Evolutionary conservation across 2,329 filamentous ascomycete genomes (phyloP).

Genomic region (Calonectria pseudoturangicola): DNA sequence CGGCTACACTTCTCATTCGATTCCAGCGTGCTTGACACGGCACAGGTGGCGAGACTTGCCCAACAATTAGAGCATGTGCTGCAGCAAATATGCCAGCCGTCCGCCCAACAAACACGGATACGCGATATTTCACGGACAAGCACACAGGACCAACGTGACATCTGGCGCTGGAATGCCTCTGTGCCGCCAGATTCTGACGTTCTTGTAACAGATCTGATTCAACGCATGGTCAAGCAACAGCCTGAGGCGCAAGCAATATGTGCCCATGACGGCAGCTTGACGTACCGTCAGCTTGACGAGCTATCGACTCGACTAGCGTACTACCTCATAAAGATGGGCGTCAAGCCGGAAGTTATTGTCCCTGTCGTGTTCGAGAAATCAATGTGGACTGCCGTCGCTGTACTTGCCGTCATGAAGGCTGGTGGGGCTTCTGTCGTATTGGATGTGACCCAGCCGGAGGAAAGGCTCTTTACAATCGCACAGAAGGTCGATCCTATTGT

Average conservation of each 20-base stretch:
- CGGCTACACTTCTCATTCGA: slow-evolving; percentile 22
- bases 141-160: slow-evolving; percentile 8
- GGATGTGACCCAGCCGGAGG: slow-evolving; percentile 17
- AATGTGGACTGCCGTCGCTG: slow-evolving; percentile 18
- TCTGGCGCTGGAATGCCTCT: slow-evolving; percentile 26
- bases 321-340: slow-evolving; percentile 5
- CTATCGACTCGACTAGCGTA: slow-evolving; percentile 11
- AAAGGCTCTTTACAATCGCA: slow-evolving; percentile 12
- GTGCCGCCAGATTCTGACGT: slow-evolving; percentile 17
- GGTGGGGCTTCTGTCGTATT: slow-evolving; percentile 6
- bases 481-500: slow-evolving; percentile 2
- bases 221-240: slow-evolving; percentile 14
- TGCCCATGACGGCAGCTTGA: slow-evolving; percentile 8
- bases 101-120: slow-evolving; percentile 14
- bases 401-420: slow-evolving; percentile 11
- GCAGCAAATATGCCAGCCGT: slow-evolving; percentile 24
- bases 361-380: slow-evolving; percentile 25
- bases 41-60: slow-evolving; percentile 21
- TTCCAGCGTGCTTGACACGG: slow-evolving; percentile 4
- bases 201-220: slow-evolving; percentile 13
- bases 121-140: slow-evolving; percentile 18
- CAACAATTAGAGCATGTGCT: slow-evolving; percentile 22
- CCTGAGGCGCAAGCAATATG: slow-evolving; percentile 15
- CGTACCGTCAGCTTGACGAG: slow-evolving; percentile 1
- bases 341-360: slow-evolving; percentile 12